Percentiles rank a stretch among this genome's conserved stretches.
Conservation (phyloP, 2,329 filamentous ascomycete genomes). For the Geoglossum cookeanum region DNA sequence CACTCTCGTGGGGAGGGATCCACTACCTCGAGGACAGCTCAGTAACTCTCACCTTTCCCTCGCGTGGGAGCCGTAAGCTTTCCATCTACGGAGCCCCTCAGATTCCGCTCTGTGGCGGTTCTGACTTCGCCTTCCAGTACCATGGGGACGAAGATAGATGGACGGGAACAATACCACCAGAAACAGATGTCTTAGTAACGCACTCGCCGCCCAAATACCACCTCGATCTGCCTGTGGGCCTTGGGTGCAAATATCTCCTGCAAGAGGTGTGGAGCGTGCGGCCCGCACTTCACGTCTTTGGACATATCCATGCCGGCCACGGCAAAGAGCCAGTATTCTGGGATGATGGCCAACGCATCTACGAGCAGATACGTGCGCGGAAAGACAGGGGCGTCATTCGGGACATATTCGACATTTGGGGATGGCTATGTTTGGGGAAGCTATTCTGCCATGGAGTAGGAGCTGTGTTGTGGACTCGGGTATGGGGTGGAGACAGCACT, state of each 20-base stretch:
- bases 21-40: constrained; percentile 57
- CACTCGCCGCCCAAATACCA: constrained; percentile 64
- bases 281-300: constrained; percentile 64
- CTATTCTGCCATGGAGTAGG: constrained; percentile 28
- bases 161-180: constrained; percentile 47
- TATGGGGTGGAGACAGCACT: constrained; percentile 30
- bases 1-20: constrained; percentile 46
- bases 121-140: constrained; percentile 64
- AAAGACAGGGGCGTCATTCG: constrained; percentile 16
- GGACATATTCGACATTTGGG: constrained; percentile 19
- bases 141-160: constrained; percentile 45
- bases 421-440: constrained; percentile 28
- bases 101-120: constrained; percentile 55
- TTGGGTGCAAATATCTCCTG: constrained; percentile 54
- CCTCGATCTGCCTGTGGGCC: constrained; percentile 39
- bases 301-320: constrained; percentile 62
- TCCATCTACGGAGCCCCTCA: constrained; percentile 67
- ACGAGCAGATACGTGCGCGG: constrained; percentile 41
- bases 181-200: constrained; percentile 63
- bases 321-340: constrained; percentile 54
- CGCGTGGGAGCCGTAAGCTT: constrained; percentile 34
- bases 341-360: constrained; percentile 51
- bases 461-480: constrained; percentile 34
- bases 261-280: constrained; percentile 54
- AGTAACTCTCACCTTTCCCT: constrained; percentile 40